phyloP scores from a whole-genome alignment of 2,329 filamentous ascomycete genomes.

The Exutisphaerella laricina region DNA sequence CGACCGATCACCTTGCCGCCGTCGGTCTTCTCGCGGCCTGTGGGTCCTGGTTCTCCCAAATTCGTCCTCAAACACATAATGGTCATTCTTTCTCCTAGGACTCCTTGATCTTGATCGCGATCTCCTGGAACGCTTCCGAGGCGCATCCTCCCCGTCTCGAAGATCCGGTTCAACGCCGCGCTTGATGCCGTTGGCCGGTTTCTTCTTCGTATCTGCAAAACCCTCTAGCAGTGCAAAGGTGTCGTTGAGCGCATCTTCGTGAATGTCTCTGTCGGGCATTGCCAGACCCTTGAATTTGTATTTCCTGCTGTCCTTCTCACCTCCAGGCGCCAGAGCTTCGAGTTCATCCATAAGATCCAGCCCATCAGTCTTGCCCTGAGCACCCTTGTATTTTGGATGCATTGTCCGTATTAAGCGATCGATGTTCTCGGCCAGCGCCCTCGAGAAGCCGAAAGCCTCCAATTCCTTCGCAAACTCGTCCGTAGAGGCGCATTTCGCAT shows the following conservation, averaged over 20 bases:
- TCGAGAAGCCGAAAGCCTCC: constrained; percentile 72
- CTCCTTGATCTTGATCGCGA: constrained; percentile 50
- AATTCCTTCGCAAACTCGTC: constrained; percentile 71
- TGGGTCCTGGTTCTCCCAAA: constrained; percentile 47
- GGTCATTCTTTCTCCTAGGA: constrained; percentile 38
- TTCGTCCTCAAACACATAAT: constrained; percentile 55
- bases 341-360: constrained; percentile 28
- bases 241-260: constrained; percentile 68
- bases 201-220: constrained; percentile 63
- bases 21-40: constrained; percentile 37
- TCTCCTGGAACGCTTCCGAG: constrained; percentile 30
- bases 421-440: constrained; percentile 82
- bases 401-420: constrained; percentile 82
- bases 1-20: constrained; percentile 39
- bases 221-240: constrained; percentile 88
- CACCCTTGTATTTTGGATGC: constrained; percentile 79
- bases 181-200: constrained; percentile 50
- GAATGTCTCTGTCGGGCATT: constrained; percentile 65
- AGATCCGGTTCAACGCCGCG: constrained; percentile 55
- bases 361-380: constrained; percentile 28
- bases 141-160: constrained; percentile 41
- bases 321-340: constrained; percentile 10
- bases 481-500: constrained; percentile 65
- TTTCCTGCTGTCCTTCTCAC: constrained; percentile 64
- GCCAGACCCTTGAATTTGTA: constrained; percentile 87